These are phyloP conservation scores for Parachlorella kessleri DNA, from an alignment of 139 green algal genomes.

Conservation along the genomic window DNA sequence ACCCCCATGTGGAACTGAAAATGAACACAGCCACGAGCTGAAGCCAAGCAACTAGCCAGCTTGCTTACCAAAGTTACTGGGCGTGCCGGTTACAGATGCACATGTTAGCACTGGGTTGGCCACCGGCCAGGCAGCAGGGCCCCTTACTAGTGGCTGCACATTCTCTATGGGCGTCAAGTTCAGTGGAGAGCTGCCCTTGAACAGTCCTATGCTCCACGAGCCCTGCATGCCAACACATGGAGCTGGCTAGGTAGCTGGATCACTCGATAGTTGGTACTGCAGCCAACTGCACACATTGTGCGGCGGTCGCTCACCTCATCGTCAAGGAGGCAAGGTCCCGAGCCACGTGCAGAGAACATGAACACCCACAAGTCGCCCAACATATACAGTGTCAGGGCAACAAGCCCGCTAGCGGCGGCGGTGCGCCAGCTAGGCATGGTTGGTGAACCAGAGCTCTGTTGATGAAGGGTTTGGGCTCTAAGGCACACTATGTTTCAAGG, in stretches of 20 bases:
- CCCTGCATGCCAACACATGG: constrained; percentile 16
- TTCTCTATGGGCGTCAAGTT: constrained; percentile 21
- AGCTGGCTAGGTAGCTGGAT: background rate
- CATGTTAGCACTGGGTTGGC: constrained; percentile 43
- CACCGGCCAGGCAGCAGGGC: constrained; percentile 5
- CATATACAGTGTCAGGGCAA: background rate
- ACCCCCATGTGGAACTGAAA: background rate
- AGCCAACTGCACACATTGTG: background rate
- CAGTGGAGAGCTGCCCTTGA: constrained; percentile 32
- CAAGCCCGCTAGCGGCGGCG: background rate
- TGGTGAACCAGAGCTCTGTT: background rate
- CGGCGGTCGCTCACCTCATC: background rate
- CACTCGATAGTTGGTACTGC: too few species aligned
- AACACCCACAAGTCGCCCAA: background rate
- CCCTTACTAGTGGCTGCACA: background rate
- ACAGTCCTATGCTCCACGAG: constrained; percentile 45
- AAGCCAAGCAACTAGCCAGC: background rate
- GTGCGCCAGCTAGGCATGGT: background rate
- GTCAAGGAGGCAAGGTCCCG: background rate
- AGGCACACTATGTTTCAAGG: too few species aligned
- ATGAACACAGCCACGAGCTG: background rate
- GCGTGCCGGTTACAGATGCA: constrained; percentile 7
- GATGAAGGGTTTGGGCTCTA: too few species aligned
- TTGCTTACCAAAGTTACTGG: constrained; percentile 22
- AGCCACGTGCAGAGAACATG: background rate